Base-by-base conservation (phyloP, 352 stramenopile genomes). In the Phytopythium oedochilum region DNA sequence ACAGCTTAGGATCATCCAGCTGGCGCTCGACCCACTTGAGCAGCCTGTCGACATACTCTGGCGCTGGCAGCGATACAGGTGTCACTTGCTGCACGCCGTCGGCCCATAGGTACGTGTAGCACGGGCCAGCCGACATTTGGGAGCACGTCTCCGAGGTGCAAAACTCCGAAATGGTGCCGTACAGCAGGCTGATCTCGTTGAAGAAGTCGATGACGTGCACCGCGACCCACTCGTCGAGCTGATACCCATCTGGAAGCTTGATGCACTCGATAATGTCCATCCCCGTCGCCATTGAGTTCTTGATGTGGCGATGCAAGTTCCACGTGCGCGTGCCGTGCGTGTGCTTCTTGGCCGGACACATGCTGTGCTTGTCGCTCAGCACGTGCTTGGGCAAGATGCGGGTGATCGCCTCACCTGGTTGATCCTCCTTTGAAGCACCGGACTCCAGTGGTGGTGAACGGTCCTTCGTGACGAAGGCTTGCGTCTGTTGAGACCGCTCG, bases 121-220 rank as follows among this genome's bases (percentile, higher is more conserved):
- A 88, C 17, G 82, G 77, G 0, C 85, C 83, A 6, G 77, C 85
- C 9, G 67, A 83, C 85, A 93, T 94, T 15, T 78, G 60, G 3
- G 82, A 70, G 64, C 83, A 96, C 26, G 65, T 75, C 8, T 68
- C 61, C 18, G 66, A 52, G 1, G 78, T 92, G 58, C 81, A 91
- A 29, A 87, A 84, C 71, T 96, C 86, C 12, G 80, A 87, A 29
- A 96, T 83, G 25, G 92, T 96, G 34, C 87, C 88, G 61, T 91
- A 97, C 10, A 97, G 69, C 55, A 98, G 63, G 23, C 76, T 96
- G 46, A 98, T 76, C 61, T 97, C 91, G 60, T 98, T 97, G 77
- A 94, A 98, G 51, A 97, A 97, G 70, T 98, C 92, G 29, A 97
- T 70, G 17, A 78, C 75, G 61, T 92, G 82, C 8, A 92, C 78